Base-by-base conservation (phyloP, 2,329 filamentous ascomycete species). In the Aspergillus piperis region DNA sequence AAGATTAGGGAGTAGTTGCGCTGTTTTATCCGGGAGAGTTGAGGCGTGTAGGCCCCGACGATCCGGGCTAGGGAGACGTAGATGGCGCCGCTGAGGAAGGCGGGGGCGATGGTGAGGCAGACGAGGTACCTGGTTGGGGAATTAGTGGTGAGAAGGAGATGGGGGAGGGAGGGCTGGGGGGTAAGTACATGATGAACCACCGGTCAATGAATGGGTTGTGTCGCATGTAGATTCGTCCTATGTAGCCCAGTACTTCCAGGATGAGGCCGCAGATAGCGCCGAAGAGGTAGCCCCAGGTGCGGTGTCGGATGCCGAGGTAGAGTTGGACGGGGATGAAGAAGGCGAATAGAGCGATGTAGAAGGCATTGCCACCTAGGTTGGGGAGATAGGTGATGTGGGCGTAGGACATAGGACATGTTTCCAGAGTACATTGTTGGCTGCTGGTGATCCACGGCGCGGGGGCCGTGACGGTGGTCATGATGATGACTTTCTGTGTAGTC, bases 1-100 rank as follows among this genome's bases (percentile, higher is more conserved):
- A 87, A 87, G 54, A 73, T 65, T 17, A 63, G 49, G 7, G 58
- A 56, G 41, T 47, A 57, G 11, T 30, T 62, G 17, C 58, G 51
- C 19, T 41, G 41, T 44, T 52, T 49, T 1, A 69, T 48, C 7
- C 58, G 58, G 17, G 48, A 36, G 17, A 62, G 39, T 13, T 27
- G 32, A 42, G 62, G 62, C 47, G 56, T 58, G 36, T 63, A 65
- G 30, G 59, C 57, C 8, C 36, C 32, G n/a, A 68, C 32, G 36
- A 62, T 61, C 4, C 61, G 49, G 27, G 57, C 66, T 1, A 67
- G 56, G 38, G 25, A 58, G 49, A 58, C 42, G 25, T 58, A 58
- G 39, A 58, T 54, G 7, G 49, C 38, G 13, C 48, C 57, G 25
- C 57, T 58, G 36, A 58, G 48, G 38, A 58, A 54, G 48, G 56